phyloP scores from a whole-genome alignment of 2,329 filamentous ascomycete species.

The Aspergillus phoenicis region DNA sequence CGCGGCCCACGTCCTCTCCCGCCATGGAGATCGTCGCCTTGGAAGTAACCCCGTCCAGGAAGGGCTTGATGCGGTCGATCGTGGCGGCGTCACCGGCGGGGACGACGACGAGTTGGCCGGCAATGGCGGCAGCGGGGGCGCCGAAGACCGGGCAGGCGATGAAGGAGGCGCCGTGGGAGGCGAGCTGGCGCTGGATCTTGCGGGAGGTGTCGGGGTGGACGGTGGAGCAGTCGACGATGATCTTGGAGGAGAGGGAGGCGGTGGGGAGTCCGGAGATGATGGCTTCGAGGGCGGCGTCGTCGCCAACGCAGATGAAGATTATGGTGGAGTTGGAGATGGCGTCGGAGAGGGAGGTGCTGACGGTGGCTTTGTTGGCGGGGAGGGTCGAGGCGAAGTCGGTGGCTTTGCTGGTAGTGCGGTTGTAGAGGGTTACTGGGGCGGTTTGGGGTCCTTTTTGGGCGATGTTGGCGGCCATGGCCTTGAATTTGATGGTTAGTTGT shows the following conservation, averaged over 20 bases:
- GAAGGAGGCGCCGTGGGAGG: slow-evolving; percentile 68
- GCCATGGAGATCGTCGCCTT: slow-evolving; percentile 70
- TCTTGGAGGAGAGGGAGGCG: slow-evolving; percentile 64
- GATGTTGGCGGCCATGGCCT: slow-evolving; percentile 66
- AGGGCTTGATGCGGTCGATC: slow-evolving; percentile 68
- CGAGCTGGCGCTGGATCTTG: slow-evolving; percentile 60
- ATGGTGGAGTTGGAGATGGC: slow-evolving; percentile 71
- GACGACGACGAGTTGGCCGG: slow-evolving; percentile 71
- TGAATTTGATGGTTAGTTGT: not conserved
- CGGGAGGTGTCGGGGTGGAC: slow-evolving; percentile 81
- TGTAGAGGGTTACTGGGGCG: slow-evolving; percentile 75
- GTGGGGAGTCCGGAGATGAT: slow-evolving; percentile 57
- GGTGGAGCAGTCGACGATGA: slow-evolving; percentile 86
- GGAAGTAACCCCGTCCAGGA: slow-evolving; percentile 72
- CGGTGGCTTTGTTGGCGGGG: slow-evolving; percentile 62
- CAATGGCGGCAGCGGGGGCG: slow-evolving; percentile 52
- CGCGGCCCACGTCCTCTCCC: slow-evolving; percentile 68
- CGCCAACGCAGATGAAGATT: slow-evolving; percentile 77
- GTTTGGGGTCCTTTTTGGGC: slow-evolving; percentile 73
- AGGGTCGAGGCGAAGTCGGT: slow-evolving; percentile 65
- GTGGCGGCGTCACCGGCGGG: slow-evolving; percentile 65
- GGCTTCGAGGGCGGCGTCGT: slow-evolving; percentile 71
- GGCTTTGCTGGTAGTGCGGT: slow-evolving; percentile 71
- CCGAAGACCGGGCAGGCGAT: slow-evolving; percentile 66
- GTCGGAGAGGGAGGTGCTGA: slow-evolving; percentile 65